Conservation (phyloP, 495 filamentous ascomycete species). For the Trichocladium uniseriatum region DNA sequence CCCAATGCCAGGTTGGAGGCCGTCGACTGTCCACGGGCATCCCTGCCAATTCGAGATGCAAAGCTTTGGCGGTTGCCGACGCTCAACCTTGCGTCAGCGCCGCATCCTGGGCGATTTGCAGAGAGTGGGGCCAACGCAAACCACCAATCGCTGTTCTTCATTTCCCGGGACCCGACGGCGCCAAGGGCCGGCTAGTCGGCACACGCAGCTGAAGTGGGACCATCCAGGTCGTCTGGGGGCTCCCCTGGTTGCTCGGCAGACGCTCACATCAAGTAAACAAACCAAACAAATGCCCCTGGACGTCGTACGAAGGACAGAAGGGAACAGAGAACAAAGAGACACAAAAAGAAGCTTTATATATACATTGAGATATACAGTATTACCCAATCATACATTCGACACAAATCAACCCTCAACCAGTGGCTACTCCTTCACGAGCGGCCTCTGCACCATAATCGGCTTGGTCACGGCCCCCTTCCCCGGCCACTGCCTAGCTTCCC, state of each 20-base stretch:
- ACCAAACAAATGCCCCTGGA: too few relatives aligned
- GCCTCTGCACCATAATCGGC: background rate
- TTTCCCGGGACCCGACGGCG: background rate
- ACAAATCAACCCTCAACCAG: too few relatives aligned
- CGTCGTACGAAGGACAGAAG: too few relatives aligned
- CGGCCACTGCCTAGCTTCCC: constrained; percentile 9
- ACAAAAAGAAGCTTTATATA: too few relatives aligned
- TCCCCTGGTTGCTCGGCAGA: background rate
- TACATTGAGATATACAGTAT: too few relatives aligned
- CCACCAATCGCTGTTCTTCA: background rate
- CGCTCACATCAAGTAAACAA: background rate
- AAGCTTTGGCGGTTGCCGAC: background rate
- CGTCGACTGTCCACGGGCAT: background rate
- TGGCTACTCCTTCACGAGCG: background rate
- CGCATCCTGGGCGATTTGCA: background rate
- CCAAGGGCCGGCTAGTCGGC: background rate
- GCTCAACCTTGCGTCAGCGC: background rate
- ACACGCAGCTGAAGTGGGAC: background rate
- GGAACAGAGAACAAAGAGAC: too few relatives aligned
- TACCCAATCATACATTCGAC: too few relatives aligned
- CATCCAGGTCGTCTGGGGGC: background rate
- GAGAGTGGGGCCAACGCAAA: background rate
- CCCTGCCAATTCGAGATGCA: background rate
- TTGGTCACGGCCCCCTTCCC: background rate
- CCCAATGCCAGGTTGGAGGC: background rate